These are phyloP conservation scores for Rhazya stricta DNA, from an alignment of 257 asterid species.

Conservation along the genomic window DNA sequence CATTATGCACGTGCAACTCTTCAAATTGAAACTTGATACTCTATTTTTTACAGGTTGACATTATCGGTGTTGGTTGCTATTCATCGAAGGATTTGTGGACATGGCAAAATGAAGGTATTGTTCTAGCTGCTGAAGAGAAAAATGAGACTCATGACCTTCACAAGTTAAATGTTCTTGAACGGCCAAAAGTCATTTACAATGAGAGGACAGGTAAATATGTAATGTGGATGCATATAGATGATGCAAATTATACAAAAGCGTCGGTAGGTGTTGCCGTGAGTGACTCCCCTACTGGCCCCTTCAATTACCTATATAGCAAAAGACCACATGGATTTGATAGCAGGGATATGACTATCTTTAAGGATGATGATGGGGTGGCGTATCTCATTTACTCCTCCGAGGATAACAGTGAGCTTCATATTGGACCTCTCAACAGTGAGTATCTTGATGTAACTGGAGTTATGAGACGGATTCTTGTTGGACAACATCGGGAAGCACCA, in stretches of 20 bases:
- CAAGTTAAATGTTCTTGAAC: conserved; percentile 75
- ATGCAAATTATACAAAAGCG: conserved; percentile 89
- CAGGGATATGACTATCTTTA: conserved; percentile 94
- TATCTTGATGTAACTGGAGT: conserved; percentile 54
- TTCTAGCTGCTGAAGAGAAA: conserved; percentile 64
- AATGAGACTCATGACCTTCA: conserved; percentile 79
- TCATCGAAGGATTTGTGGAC: conserved; percentile 92
- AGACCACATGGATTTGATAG: conserved; percentile 90
- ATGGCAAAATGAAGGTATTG: conserved; percentile 94
- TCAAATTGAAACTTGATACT: not conserved
- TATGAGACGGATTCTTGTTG: conserved; percentile 61
- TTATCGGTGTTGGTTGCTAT: conserved; percentile 93
- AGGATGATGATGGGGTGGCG: conserved; percentile 73
- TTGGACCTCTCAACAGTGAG: conserved; percentile 58
- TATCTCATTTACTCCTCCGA: conserved; percentile 83
- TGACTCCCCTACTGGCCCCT: conserved; percentile 75
- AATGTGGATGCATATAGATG: conserved; percentile 99
- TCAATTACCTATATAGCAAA: conserved; percentile 63
- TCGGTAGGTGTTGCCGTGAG: conserved; percentile 71
- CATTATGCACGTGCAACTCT: not conserved
- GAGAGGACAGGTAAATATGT: conserved; percentile 58
- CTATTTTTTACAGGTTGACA: conserved; percentile 65
- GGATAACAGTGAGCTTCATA: conserved; percentile 83
- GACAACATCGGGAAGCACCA: conserved; percentile 90
- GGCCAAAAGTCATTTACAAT: conserved; percentile 96